phyloP scores from a whole-genome alignment of 805 yeast species.

The Komagataella phaffii region DNA sequence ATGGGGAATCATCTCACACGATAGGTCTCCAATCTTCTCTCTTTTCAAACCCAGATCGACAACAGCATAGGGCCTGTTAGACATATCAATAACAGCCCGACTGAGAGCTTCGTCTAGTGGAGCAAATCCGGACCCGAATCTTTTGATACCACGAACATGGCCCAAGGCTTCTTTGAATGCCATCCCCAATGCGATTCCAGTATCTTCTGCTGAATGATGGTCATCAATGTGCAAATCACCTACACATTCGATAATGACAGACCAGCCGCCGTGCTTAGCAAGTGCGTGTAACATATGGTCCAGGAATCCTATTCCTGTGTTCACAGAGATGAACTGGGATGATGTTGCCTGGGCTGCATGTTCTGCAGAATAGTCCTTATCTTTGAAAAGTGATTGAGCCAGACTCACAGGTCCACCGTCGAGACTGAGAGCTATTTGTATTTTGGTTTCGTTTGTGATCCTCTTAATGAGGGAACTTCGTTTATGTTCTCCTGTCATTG shows the following conservation, averaged over 20 bases:
- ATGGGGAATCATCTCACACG: conserved; percentile 97
- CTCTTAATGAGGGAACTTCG: conserved; percentile 41
- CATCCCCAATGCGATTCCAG: conserved; percentile 81
- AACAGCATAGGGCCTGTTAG: conserved; percentile 87
- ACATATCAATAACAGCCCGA: conserved; percentile 90
- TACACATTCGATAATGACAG: conserved; percentile 72
- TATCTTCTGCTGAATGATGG: conserved; percentile 94
- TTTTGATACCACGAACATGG: conserved; percentile 75
- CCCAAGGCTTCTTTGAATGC: conserved; percentile 89
- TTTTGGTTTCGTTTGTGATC: conserved; percentile 86
- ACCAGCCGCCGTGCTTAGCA: conserved; percentile 97
- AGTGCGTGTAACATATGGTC: conserved; percentile 97
- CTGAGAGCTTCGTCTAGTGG: conserved; percentile 94
- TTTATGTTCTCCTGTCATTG: conserved; percentile 2
- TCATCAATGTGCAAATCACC: conserved; percentile 96
- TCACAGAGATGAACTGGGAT: conserved; percentile 63
- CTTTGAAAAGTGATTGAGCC: conserved; percentile 40
- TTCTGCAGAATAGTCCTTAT: conserved; percentile 19
- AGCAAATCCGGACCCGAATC: conserved; percentile 90
- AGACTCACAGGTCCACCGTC: conserved; percentile 75
- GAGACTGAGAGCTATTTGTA: conserved; percentile 70
- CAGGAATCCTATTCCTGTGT: conserved; percentile 88
- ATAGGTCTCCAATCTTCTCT: conserved; percentile 85
- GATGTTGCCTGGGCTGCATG: conserved; percentile 62
- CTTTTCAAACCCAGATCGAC: conserved; percentile 81